Percentiles rank a stretch among this genome's conserved stretches.
Evolutionary conservation across 345 rosid species (phyloP).

Genomic region (Cardamine occulta): DNA sequence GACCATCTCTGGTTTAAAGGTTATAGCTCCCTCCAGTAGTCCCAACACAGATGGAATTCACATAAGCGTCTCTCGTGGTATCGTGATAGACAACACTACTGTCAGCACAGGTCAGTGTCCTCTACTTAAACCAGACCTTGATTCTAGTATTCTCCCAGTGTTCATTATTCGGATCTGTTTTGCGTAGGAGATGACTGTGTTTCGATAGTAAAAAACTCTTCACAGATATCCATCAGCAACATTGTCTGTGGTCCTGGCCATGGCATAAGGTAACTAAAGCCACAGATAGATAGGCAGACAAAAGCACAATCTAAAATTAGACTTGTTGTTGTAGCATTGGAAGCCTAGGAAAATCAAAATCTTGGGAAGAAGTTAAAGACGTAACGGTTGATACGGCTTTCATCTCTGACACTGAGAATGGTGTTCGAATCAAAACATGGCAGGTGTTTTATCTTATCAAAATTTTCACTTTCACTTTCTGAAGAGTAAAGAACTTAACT

Average conservation of each 20-base stretch:
- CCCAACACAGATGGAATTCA: constrained; percentile 97
- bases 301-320: constrained; percentile 1
- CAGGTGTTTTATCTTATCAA: constrained; percentile 55
- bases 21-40: constrained; percentile 71
- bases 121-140: constrained; percentile 11
- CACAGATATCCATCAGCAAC: constrained; percentile 64
- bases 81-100: constrained; percentile 54
- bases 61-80: constrained; percentile 71
- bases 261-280: constrained; percentile 74
- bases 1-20: constrained; percentile 47
- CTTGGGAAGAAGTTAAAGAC: constrained; percentile 61
- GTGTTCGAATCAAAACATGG: constrained; percentile 95
- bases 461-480: constrained; percentile 6
- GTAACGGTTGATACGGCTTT: constrained; percentile 63
- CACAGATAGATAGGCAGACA: background rate
- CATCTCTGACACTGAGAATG: constrained; percentile 72
- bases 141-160: background rate
- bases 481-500: constrained; percentile 16
- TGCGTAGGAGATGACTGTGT: constrained; percentile 89
- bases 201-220: constrained; percentile 82
- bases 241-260: constrained; percentile 95
- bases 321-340: constrained; percentile 60
- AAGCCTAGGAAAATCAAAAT: constrained; percentile 79
- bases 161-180: constrained; percentile 25
- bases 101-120: constrained; percentile 65